A percentile compares a stretch with the other conserved stretches of the same genome.
Conservation (phyloP, 805 yeast genomes). For the Suhomyces tanzawaensis region DNA sequence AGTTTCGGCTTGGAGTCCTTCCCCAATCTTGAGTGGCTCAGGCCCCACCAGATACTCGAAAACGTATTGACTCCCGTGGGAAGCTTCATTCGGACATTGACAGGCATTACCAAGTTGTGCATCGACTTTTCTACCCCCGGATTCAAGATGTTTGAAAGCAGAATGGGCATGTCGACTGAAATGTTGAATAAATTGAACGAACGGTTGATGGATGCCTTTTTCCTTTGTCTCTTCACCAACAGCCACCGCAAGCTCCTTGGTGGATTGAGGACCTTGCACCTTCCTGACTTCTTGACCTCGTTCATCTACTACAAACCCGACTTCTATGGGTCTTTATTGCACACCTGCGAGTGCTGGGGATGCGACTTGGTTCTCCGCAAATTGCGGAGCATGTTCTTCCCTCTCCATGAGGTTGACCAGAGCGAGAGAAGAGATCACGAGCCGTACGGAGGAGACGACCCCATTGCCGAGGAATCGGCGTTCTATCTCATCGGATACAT, state of each 20-base stretch:
- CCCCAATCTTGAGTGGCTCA: constrained; percentile 34
- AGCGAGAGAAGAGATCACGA: constrained; percentile 9
- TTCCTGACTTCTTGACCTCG: constrained; percentile 36
- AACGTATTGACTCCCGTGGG: constrained; percentile 32
- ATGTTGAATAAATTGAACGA: constrained; percentile 33
- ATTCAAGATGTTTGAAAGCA: constrained; percentile 35
- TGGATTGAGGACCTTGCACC: constrained; percentile 23
- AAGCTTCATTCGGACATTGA: constrained; percentile 23
- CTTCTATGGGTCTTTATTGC: constrained; percentile 32
- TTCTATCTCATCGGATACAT: constrained; percentile 33
- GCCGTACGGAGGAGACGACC: constrained; percentile 13
- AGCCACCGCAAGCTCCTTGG: constrained; percentile 6
- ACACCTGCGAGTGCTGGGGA: constrained; percentile 38
- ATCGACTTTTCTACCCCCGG: constrained; percentile 36
- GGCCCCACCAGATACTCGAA: constrained; percentile 34
- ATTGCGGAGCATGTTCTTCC: constrained; percentile 21
- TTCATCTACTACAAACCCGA: constrained; percentile 37
- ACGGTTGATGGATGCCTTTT: constrained; percentile 36
- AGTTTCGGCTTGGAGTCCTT: constrained; percentile 30
- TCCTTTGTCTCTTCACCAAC: constrained; percentile 21
- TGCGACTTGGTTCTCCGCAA: constrained; percentile 27
- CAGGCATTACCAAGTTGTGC: constrained; percentile 20
- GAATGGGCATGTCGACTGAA: constrained; percentile 27
- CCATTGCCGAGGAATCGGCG: constrained; percentile 20
- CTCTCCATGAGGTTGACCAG: constrained; percentile 10